phyloP scores from a whole-genome alignment of 2,329 filamentous ascomycete genomes.

The Verticillium tricorpus region DNA sequence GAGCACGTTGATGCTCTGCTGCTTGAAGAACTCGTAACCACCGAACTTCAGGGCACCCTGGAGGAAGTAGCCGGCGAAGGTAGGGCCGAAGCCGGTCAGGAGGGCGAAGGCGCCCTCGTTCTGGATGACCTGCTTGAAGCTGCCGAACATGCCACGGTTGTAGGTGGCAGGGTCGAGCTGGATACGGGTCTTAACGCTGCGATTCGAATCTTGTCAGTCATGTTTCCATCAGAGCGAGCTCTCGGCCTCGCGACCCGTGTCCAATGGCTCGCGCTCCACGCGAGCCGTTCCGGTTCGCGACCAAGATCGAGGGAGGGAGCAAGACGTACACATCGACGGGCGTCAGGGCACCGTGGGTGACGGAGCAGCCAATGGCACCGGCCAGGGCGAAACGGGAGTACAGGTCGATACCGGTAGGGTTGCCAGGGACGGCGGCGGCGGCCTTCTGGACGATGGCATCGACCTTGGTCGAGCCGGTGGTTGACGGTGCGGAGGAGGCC shows the following conservation, averaged over 20 bases:
- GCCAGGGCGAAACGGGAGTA: constrained; percentile 97
- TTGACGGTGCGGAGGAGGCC: constrained; percentile 30
- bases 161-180: constrained; percentile 87
- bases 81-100: constrained; percentile 80
- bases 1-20: constrained; percentile 76
- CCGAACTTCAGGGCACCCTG: constrained; percentile 92
- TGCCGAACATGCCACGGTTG: constrained; percentile 82
- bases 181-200: constrained; percentile 90
- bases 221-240: neutral
- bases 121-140: constrained; percentile 79
- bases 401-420: constrained; percentile 56
- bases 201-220: neutral
- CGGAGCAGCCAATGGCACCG: constrained; percentile 94
- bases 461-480: constrained; percentile 38
- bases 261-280: neutral
- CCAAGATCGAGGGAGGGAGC: neutral
- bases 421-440: constrained; percentile 33
- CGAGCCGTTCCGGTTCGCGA: neutral
- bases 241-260: neutral
- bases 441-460: constrained; percentile 38
- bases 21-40: constrained; percentile 96
- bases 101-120: constrained; percentile 84
- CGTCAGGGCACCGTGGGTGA: constrained; percentile 95
- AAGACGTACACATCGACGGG: constrained; percentile 96
- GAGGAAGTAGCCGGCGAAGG: constrained; percentile 87